phyloP scores from a whole-genome alignment of 1,139 yeast species.

The Suhomyces kunorum region DNA sequence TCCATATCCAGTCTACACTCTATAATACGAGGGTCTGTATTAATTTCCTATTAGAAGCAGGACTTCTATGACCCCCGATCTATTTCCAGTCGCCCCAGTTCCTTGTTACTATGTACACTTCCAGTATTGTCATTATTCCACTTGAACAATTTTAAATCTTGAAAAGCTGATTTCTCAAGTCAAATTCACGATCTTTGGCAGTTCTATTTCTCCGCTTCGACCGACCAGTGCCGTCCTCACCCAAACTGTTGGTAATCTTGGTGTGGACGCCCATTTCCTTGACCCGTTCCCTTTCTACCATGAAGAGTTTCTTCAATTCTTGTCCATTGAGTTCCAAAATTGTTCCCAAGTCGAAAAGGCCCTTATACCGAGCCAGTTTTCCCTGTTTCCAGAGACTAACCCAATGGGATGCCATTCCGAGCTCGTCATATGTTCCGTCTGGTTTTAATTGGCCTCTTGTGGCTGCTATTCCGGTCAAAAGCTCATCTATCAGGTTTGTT shows the following conservation, averaged over 20 bases:
- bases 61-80: slow-evolving; percentile 4
- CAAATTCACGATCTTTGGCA: slow-evolving; percentile 49
- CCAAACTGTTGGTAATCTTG: slow-evolving; percentile 37
- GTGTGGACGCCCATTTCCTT: slow-evolving; percentile 30
- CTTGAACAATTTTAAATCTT: slow-evolving; percentile 25
- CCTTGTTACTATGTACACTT: slow-evolving; percentile 1
- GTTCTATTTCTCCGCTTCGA: slow-evolving; percentile 43
- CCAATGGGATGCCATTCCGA: slow-evolving; percentile 70
- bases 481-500: slow-evolving; percentile 69
- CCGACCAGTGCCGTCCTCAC: slow-evolving; percentile 42
- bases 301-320: slow-evolving; percentile 27
- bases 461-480: slow-evolving; percentile 57
- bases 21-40: too few species aligned
- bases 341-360: slow-evolving; percentile 41
- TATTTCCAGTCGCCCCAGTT: too few species aligned
- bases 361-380: slow-evolving; percentile 32
- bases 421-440: slow-evolving; percentile 50
- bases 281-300: slow-evolving; percentile 36
- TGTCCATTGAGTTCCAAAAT: slow-evolving; percentile 32
- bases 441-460: slow-evolving; percentile 36
- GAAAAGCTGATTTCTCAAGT: slow-evolving; percentile 42
- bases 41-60: too few species aligned
- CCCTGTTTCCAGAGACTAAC: slow-evolving; percentile 70
- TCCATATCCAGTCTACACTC: too few species aligned
- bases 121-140: neutral